Percentiles rank a stretch among this genome's conserved stretches.
Conservation (phyloP, 306 rosid species). For the Datisca glomerata region DNA sequence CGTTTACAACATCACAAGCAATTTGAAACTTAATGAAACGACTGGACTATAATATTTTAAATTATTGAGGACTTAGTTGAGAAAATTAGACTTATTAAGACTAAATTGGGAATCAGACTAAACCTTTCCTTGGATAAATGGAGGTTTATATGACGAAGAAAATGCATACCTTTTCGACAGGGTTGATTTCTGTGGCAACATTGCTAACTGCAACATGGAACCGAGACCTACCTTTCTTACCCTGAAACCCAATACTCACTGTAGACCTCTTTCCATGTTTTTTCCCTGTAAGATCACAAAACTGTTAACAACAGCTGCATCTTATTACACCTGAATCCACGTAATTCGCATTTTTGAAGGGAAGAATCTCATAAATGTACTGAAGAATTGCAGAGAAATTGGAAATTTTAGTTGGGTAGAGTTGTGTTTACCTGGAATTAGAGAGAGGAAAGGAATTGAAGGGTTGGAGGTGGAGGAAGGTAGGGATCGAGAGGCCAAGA, state of each 20-base stretch:
- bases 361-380: too few relatives aligned
- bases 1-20: too few relatives aligned
- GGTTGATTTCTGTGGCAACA: conserved; percentile 81
- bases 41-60: too few relatives aligned
- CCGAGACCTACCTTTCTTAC: conserved; percentile 48
- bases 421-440: conserved; percentile 64
- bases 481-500: conserved; percentile 40
- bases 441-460: conserved; percentile 33
- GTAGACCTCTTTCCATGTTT: conserved; percentile 30
- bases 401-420: background rate
- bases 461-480: conserved; percentile 31
- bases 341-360: too few relatives aligned
- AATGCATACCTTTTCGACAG: conserved; percentile 48
- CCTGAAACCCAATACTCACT: conserved; percentile 50
- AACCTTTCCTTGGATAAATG: too few relatives aligned
- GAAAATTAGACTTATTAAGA: too few relatives aligned
- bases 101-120: too few relatives aligned
- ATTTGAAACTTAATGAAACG: too few relatives aligned
- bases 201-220: conserved; percentile 43
- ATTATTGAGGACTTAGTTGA: too few relatives aligned
- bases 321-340: conserved; percentile 3
- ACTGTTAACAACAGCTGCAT: conserved; percentile 6
- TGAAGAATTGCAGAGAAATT: too few relatives aligned
- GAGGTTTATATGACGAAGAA: too few relatives aligned
- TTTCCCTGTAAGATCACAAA: conserved; percentile 40